A percentile compares a stretch with the other conserved stretches of the same genome.
phyloP scores from a whole-genome alignment of 305 asterid genomes.

The Fraxinus xanthoxyloides region DNA sequence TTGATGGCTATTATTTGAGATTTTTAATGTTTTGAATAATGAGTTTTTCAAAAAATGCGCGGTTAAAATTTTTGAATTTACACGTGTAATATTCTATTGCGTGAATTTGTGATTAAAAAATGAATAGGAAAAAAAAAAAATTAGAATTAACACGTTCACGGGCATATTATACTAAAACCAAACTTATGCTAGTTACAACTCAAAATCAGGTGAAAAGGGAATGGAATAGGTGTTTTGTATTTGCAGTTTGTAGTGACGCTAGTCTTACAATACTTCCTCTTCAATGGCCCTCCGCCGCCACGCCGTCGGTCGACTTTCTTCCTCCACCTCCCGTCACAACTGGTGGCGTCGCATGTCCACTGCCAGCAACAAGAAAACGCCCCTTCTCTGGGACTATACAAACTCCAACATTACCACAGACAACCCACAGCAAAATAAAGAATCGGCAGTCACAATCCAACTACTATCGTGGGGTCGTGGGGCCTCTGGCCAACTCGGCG shows the following conservation, averaged over 20 bases:
- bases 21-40: not conserved
- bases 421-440: not conserved
- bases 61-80: too few relatives aligned
- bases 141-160: too few relatives aligned
- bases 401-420: slow-evolving; percentile 12
- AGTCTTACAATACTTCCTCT: not conserved
- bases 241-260: not conserved
- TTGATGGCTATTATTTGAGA: not conserved
- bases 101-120: too few relatives aligned
- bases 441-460: slow-evolving; percentile 48
- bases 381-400: slow-evolving; percentile 45
- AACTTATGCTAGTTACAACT: too few relatives aligned
- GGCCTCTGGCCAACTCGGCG: slow-evolving; percentile 94
- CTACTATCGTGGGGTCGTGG: slow-evolving; percentile 94
- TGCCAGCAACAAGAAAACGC: slow-evolving; percentile 22
- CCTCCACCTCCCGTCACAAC: slow-evolving; percentile 13
- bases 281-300: slow-evolving; percentile 41
- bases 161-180: too few relatives aligned
- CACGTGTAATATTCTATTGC: too few relatives aligned
- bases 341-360: slow-evolving; percentile 27
- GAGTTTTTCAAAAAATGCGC: too few relatives aligned
- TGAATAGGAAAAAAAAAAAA: too few relatives aligned
- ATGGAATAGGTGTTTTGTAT: not conserved
- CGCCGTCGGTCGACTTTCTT: slow-evolving; percentile 15
- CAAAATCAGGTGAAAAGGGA: too few relatives aligned